Conservation (phyloP, 257 asterid species). For the Primulina eburnea region DNA sequence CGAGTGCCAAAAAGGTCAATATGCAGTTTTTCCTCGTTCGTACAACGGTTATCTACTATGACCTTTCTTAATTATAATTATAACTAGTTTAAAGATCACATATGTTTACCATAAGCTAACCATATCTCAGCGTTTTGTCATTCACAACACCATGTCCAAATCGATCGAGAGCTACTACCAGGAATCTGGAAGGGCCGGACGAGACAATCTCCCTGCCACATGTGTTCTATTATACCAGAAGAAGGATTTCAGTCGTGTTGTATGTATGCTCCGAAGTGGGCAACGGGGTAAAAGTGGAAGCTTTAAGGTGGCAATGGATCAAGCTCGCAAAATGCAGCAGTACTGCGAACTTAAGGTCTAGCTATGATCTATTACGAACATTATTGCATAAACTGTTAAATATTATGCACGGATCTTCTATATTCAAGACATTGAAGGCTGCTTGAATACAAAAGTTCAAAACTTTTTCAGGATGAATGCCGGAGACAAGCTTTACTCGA, state of each 20-base stretch:
- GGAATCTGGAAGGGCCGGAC: conserved; percentile 99
- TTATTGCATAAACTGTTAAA: background rate
- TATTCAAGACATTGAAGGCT: background rate
- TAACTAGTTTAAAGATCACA: conserved; percentile 8
- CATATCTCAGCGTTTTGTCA: conserved; percentile 74
- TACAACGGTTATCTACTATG: background rate
- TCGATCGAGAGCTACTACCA: conserved; percentile 97
- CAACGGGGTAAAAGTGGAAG: conserved; percentile 53
- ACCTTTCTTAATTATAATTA: background rate
- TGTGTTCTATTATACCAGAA: conserved; percentile 76
- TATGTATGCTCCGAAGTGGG: conserved; percentile 92
- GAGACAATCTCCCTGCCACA: conserved; percentile 66
- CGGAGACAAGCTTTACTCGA: conserved; percentile 72
- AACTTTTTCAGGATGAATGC: conserved; percentile 65
- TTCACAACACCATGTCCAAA: conserved; percentile 93
- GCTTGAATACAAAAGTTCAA: background rate
- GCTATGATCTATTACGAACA: background rate
- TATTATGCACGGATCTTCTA: background rate
- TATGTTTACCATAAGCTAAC: conserved; percentile 1
- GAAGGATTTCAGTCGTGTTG: conserved; percentile 94
- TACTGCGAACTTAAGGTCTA: conserved; percentile 86
- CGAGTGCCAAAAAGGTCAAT: background rate
- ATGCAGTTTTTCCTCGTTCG: conserved; percentile 5
- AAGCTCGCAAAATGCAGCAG: conserved; percentile 84
- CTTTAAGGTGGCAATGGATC: conserved; percentile 85